Evolutionary conservation across 345 rosid genomes (phyloP), one percentile per base, ranked within the genome.

Genomic region (Syzygium grande): DNA sequence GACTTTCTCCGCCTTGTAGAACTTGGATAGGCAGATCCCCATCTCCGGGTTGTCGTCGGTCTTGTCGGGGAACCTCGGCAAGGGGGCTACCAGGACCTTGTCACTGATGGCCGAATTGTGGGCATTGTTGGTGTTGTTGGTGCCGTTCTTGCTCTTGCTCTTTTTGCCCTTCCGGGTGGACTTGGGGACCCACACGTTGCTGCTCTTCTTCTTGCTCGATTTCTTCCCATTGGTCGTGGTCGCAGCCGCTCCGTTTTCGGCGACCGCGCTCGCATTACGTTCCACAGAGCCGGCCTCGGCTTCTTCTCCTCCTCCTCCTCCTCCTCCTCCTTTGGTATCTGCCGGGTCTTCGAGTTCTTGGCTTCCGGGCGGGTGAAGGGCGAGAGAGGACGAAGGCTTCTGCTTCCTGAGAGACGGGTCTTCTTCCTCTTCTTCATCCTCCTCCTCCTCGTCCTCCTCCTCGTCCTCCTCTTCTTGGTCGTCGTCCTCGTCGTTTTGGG

Each of bases 1-100:
- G 43, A 96, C 99, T 90, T 96, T 98, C 93, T 98, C 99, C 5
- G 99, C 99, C 90, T 98, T 98, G 91, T 95, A 96, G 10, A 94
- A 98, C 90, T 95, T 96, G 14, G 99, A 98, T 23, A 98, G 90
- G 85, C 99, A 96, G n/a, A 96, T 94, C 29, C 89, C 92, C 92
- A 93, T 89, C 49, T 96, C 98, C 5, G 97, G 94, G 9, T 92
- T 88, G 88, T 98, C 99, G 85, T 96, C 99, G 2, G 90, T 93
- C 87, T 94, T 96, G 91, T 98, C 99, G 0, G 95, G 95, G 86
- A 98, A 93, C 90, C 99, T 91, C 1, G 95, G 97, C 52, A 94
- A 93, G 3, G 99, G 99, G 23, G 96, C 91, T 22, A 98, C 95
- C 88, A 95, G 52, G 4, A 96, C 96, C 4, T 92, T 92, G 56